Base-by-base conservation (phyloP, 768 basidiomycete species). In the Rhodosporidiobolus odoratus region DNA sequence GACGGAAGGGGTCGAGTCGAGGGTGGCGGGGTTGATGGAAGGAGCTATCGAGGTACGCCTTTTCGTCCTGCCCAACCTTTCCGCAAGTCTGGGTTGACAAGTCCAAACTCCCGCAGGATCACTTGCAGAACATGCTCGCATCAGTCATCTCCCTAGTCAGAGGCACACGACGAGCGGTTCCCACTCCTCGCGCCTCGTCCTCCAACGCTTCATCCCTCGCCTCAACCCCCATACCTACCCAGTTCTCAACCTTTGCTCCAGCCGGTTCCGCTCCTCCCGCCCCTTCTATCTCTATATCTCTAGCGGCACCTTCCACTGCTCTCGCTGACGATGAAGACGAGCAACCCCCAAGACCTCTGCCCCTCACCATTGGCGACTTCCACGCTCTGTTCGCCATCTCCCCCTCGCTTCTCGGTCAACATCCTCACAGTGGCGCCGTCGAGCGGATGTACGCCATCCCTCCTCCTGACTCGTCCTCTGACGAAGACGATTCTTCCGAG, bases 381-480 rank as follows among this genome's bases (percentile, higher is more conserved):
- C 58, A 60, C 60, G 65, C 73, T 25, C 56, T 74, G 16, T 74
- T 74, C 66, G 73, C 69, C 40, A 58, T 74, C 48, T 61, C 66
- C 3, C 73, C 73, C 19, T 30, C 43, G 3, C 48, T 74, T 17
- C 69, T 74, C 56, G 73, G 66, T 3, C 69, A 62, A 19, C 35
- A 57, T 13, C 64, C 69, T 25, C 62, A 68, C 41, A 23, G 45
- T 4, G 66, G 54, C 10, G 69, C 73, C 7, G 64, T 74, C 54
- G 69, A 74, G 43, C 54, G 73, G 19, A 66, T 74, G 65, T 74
- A 71, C 63, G 73, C 73, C 43, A 43, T 71, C 23, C 53, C 64
- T 1, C 62, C 66, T 8, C 69, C 64, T 19, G 60, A 62, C 16
- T 70, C 69, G 4, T 63, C 65, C 30, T 62, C 62, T 23, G 52